Conservation (phyloP, 371 early-diverging fungal genomes). For the Circinella minor region DNA sequence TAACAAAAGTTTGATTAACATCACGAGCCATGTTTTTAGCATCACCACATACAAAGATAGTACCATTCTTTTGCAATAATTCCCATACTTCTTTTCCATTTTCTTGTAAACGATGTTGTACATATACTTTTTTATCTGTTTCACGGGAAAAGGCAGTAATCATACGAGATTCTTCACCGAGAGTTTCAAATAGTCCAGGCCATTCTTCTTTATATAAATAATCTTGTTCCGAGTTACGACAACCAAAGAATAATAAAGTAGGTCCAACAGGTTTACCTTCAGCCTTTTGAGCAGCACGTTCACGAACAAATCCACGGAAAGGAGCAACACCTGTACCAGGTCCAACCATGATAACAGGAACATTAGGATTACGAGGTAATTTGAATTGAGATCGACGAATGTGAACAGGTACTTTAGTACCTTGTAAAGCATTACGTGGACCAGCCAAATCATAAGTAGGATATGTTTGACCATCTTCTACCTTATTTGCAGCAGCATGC, state of each 20-base stretch:
- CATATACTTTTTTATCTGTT: constrained; percentile 81
- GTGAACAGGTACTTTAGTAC: constrained; percentile 73
- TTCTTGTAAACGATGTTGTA: constrained; percentile 80
- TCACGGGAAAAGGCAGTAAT: constrained; percentile 92
- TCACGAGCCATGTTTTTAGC: constrained; percentile 96
- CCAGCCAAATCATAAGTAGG: constrained; percentile 58
- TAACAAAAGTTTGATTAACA: constrained; percentile 73
- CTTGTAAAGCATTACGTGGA: constrained; percentile 51
- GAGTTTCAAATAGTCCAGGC: constrained; percentile 61
- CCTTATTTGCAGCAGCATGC: constrained; percentile 43
- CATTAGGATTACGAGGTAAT: constrained; percentile 76
- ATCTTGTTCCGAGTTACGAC: constrained; percentile 83
- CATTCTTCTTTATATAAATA: constrained; percentile 90
- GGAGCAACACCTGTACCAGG: constrained; percentile 99
- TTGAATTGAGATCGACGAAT: constrained; percentile 90
- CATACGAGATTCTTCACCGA: constrained; percentile 64
- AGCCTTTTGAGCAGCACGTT: constrained; percentile 72
- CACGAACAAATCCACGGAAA: constrained; percentile 94
- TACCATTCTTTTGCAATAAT: constrained; percentile 75
- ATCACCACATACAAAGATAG: constrained; percentile 95
- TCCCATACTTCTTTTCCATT: constrained; percentile 73
- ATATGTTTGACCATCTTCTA: constrained; percentile 35
- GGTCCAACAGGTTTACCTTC: constrained; percentile 72
- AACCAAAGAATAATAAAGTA: constrained; percentile 92
- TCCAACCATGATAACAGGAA: constrained; percentile 96